phyloP scores from a whole-genome alignment of 805 yeast genomes.

The Allodekkera sacchari region DNA sequence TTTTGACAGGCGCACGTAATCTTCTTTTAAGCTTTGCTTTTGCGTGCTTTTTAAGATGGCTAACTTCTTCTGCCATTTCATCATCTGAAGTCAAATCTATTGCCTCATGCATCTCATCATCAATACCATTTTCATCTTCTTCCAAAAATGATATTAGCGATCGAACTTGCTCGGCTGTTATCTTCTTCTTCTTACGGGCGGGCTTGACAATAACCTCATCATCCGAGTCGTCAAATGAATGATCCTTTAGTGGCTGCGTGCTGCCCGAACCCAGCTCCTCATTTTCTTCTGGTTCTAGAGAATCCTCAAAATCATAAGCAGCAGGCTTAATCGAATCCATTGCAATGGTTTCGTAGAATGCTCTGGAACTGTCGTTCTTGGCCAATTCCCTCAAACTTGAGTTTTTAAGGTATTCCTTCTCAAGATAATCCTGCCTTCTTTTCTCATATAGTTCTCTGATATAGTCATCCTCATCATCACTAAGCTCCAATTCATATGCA shows the following conservation, averaged over 20 bases:
- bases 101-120: conserved; percentile 23
- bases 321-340: conserved; percentile 21
- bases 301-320: conserved; percentile 19
- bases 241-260: conserved; percentile 8
- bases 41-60: conserved; percentile 19
- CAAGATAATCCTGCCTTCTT: conserved; percentile 35
- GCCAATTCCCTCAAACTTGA: conserved; percentile 35
- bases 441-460: conserved; percentile 28
- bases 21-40: conserved; percentile 49
- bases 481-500: conserved; percentile 52
- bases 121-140: conserved; percentile 17
- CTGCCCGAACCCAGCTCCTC: conserved; percentile 18
- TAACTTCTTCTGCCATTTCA: conserved; percentile 29
- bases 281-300: conserved; percentile 21
- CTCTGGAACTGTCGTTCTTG: conserved; percentile 48
- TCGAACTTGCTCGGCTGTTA: conserved; percentile 19
- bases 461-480: conserved; percentile 65
- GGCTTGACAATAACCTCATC: conserved; percentile 19
- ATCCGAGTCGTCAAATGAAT: conserved; percentile 13
- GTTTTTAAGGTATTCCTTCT: conserved; percentile 36
- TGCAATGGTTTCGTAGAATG: conserved; percentile 59
- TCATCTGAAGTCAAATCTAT: conserved; percentile 27
- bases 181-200: conserved; percentile 26
- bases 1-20: conserved; percentile 33
- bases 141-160: conserved; percentile 21